Evolutionary conservation across 805 yeast genomes (phyloP).

Genomic region (Pichia exigua): DNA sequence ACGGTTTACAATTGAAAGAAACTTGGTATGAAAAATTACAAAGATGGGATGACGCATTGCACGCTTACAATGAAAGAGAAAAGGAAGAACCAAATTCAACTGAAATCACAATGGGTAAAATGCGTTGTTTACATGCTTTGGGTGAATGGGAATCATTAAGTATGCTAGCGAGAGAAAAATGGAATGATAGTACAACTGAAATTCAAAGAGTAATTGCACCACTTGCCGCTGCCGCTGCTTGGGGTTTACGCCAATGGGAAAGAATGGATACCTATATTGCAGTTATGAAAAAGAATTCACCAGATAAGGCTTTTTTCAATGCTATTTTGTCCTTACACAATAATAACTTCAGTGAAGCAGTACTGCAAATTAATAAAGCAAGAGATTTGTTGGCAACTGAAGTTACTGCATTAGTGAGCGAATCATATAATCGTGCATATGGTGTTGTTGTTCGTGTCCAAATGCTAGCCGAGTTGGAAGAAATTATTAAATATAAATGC

Average conservation of each 20-base stretch:
- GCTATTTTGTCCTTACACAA: slow-evolving; percentile 83
- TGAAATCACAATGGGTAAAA: slow-evolving; percentile 93
- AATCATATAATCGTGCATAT: slow-evolving; percentile 93
- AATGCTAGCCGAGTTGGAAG: slow-evolving; percentile 95
- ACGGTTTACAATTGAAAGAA: slow-evolving; percentile 85
- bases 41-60: slow-evolving; percentile 96
- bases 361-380: slow-evolving; percentile 70
- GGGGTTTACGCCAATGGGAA: slow-evolving; percentile 98
- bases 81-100: slow-evolving; percentile 56
- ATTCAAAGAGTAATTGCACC: slow-evolving; percentile 85
- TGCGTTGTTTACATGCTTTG: slow-evolving; percentile 96
- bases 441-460: slow-evolving; percentile 95
- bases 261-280: slow-evolving; percentile 84
- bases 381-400: slow-evolving; percentile 88
- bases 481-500: slow-evolving; percentile 81
- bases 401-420: slow-evolving; percentile 88
- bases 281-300: slow-evolving; percentile 87
- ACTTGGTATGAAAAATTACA: slow-evolving; percentile 97
- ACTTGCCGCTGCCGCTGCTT: slow-evolving; percentile 96
- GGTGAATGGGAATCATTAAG: slow-evolving; percentile 97
- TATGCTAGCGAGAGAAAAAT: slow-evolving; percentile 75
- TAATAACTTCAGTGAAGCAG: slow-evolving; percentile 76
- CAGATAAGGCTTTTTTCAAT: slow-evolving; percentile 91
- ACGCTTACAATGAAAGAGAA: slow-evolving; percentile 80
- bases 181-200: slow-evolving; percentile 70